Percentiles rank a stretch among this genome's conserved stretches.
These are phyloP conservation scores for Penicillium sp. DNA, from an alignment of 2,329 filamentous ascomycete genomes.

Conservation along the genomic window DNA sequence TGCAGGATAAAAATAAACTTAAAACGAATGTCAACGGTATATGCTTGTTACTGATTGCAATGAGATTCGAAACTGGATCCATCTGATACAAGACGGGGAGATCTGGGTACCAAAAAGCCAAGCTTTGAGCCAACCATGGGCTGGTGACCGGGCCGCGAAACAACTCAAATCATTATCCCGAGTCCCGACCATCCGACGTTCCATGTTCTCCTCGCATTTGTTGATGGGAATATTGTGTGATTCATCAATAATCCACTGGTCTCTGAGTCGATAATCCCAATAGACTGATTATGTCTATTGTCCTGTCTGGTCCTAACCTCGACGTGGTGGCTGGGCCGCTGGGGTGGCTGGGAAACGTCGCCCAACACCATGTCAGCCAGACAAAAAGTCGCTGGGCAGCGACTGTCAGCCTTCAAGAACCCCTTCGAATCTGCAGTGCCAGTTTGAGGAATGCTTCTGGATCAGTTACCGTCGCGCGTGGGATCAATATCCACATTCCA, in stretches of 20 bases:
- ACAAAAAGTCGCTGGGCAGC: constrained; percentile 22
- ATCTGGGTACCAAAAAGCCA: constrained; percentile 1
- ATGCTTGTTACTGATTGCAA: no score
- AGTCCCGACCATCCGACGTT: no score
- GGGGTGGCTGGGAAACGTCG: constrained; percentile 25
- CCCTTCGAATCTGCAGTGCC: constrained; percentile 14
- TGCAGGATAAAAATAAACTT: no score
- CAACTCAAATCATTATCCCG: constrained; percentile 8
- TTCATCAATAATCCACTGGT: constrained; percentile 2
- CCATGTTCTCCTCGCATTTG: no score
- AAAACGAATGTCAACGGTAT: no score
- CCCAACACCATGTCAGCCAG: constrained; percentile 19
- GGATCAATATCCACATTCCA: constrained; percentile 20
- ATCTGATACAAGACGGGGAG: background rate
- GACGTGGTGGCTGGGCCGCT: constrained; percentile 27
- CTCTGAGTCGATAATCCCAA: constrained; percentile 14
- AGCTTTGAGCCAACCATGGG: constrained; percentile 8
- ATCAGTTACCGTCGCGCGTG: constrained; percentile 17
- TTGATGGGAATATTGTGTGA: constrained; percentile 11
- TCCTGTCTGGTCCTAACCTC: constrained; percentile 8
- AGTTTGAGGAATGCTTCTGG: constrained; percentile 23
- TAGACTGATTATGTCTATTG: constrained; percentile 23
- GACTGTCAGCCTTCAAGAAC: constrained; percentile 8
- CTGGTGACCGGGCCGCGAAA: constrained; percentile 7
- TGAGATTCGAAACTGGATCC: background rate